phyloP scores from a whole-genome alignment of 805 yeast species.

The Myxozyma geophila region DNA sequence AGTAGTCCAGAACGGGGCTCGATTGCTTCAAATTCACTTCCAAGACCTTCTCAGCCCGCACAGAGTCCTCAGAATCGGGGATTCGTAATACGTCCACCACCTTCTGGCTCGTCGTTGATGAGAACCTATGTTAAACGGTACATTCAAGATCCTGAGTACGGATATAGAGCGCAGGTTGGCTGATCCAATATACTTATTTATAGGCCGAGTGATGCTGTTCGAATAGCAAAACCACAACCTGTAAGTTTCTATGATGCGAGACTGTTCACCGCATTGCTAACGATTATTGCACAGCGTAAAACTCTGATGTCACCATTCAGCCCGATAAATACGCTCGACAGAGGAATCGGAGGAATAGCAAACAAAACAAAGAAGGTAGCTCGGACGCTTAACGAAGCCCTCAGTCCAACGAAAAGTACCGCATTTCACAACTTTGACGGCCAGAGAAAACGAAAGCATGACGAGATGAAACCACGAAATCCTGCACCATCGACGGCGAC shows the following conservation, averaged over 20 bases:
- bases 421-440: constrained; percentile 8
- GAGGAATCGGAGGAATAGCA: neutral
- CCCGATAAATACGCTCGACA: constrained; percentile 8
- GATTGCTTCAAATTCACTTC: too few species aligned
- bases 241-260: neutral
- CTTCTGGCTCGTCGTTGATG: constrained; percentile 7
- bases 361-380: constrained; percentile 3
- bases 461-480: constrained; percentile 15
- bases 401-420: neutral
- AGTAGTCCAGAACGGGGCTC: too few species aligned
- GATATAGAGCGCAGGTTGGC: neutral
- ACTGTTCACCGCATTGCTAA: neutral
- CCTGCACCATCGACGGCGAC: neutral
- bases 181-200: neutral
- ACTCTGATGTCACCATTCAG: neutral
- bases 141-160: neutral
- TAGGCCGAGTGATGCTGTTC: constrained; percentile 12
- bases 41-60: too few species aligned
- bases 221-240: constrained; percentile 11
- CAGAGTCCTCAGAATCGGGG: too few species aligned
- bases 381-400: neutral
- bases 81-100: neutral
- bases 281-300: neutral
- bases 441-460: constrained; percentile 16
- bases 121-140: constrained; percentile 3